Conservation (phyloP, 805 yeast genomes). For the Spencermartinsiella europaea region DNA sequence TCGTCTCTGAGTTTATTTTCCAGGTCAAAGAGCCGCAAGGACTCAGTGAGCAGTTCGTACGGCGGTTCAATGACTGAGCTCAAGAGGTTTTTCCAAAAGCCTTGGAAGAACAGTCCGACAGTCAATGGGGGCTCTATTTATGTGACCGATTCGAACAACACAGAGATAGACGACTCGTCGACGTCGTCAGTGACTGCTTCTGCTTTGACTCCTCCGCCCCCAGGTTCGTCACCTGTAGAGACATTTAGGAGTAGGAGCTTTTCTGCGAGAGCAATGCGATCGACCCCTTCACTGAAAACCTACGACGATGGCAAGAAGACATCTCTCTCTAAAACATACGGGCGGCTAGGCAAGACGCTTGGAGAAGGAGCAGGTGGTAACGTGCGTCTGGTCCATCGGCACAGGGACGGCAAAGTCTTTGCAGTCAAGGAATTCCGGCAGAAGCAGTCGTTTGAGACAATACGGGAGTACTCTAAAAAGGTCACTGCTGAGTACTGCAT, state of each 20-base stretch:
- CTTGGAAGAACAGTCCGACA: conserved; percentile 25
- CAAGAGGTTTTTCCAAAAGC: conserved; percentile 44
- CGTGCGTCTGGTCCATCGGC: conserved; percentile 67
- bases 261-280: conserved; percentile 14
- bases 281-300: conserved; percentile 22
- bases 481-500: conserved; percentile 93
- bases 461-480: conserved; percentile 83
- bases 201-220: conserved; percentile 11
- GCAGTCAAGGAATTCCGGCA: conserved; percentile 92
- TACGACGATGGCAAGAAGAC: conserved; percentile 25
- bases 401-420: conserved; percentile 63
- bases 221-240: neutral
- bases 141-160: conserved; percentile 9
- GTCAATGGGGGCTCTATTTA: neutral
- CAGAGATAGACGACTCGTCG: conserved; percentile 1
- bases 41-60: conserved; percentile 29
- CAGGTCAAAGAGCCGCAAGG: conserved; percentile 31
- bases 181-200: neutral
- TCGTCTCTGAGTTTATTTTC: conserved; percentile 35
- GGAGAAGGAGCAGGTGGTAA: conserved; percentile 97
- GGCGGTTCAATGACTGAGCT: conserved; percentile 34
- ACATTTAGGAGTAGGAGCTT: conserved; percentile 16
- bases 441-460: conserved; percentile 64
- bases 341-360: conserved; percentile 75
- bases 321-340: conserved; percentile 57